Conservation (phyloP, 2,329 filamentous ascomycete species). For the Talaromyces rugulosus region DNA sequence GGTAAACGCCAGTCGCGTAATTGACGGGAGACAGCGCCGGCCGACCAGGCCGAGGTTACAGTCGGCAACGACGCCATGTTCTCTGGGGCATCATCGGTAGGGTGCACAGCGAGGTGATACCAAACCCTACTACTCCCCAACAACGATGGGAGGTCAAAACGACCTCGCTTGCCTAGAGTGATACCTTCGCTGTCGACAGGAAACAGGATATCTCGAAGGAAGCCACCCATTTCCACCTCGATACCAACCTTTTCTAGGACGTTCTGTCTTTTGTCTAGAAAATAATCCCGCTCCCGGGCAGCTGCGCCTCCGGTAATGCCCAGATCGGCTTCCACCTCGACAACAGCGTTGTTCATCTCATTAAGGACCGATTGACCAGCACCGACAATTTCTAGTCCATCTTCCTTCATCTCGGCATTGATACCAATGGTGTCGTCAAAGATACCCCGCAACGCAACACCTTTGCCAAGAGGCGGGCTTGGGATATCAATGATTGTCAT, state of each 20-base stretch:
- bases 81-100: conserved; percentile 78
- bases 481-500: conserved; percentile 87
- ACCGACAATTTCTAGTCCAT: conserved; percentile 72
- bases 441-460: conserved; percentile 79
- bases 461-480: conserved; percentile 74
- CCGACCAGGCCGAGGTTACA: conserved; percentile 83
- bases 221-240: conserved; percentile 77
- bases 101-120: conserved; percentile 91
- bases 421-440: conserved; percentile 93
- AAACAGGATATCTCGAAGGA: conserved; percentile 76
- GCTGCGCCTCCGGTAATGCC: conserved; percentile 66
- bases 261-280: conserved; percentile 75
- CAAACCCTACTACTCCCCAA: conserved; percentile 84
- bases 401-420: conserved; percentile 95
- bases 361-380: conserved; percentile 77
- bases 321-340: conserved; percentile 72
- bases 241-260: conserved; percentile 81
- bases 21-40: conserved; percentile 85
- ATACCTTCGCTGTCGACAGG: conserved; percentile 75
- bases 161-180: conserved; percentile 69
- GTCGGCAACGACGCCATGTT: conserved; percentile 68
- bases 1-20: conserved; percentile 88
- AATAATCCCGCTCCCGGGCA: conserved; percentile 69
- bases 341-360: conserved; percentile 80
- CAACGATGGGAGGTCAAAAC: conserved; percentile 70